A percentile compares a stretch with the other conserved stretches of the same genome.
These are phyloP conservation scores for Adiantum capillusveneris DNA, from an alignment of 75 land plant species.

Conservation along the genomic window DNA sequence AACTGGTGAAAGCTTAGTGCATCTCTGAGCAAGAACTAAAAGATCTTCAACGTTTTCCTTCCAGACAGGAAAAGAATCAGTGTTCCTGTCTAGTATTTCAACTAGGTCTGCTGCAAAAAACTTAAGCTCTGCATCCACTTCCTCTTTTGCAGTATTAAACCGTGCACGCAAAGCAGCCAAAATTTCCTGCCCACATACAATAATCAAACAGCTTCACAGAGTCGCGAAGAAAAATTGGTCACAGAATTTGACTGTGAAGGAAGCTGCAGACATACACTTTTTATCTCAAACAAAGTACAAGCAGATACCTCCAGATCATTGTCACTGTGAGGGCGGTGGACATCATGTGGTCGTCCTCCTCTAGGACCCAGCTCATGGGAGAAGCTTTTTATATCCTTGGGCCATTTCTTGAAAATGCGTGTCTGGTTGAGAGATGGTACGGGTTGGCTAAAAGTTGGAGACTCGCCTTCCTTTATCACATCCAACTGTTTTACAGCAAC, in stretches of 20 bases:
- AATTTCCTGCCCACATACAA: constrained; percentile 53
- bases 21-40: constrained; percentile 72
- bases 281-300: background rate
- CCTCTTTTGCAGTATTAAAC: constrained; percentile 95
- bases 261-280: background rate
- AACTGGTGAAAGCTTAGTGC: constrained; percentile 67
- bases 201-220: too few relatives aligned
- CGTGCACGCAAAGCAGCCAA: constrained; percentile 59
- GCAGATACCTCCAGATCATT: constrained; percentile 66
- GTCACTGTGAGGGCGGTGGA: constrained; percentile 72
- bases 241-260: too few relatives aligned
- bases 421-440: constrained; percentile 76
- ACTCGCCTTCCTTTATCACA: constrained; percentile 86
- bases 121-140: constrained; percentile 86
- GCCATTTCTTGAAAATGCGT: constrained; percentile 61
- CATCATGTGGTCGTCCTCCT: constrained; percentile 79
- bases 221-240: too few relatives aligned
- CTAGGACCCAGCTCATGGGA: constrained; percentile 96
- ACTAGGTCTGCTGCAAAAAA: constrained; percentile 87
- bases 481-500: constrained; percentile 20
- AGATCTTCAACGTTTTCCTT: constrained; percentile 86
- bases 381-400: constrained; percentile 85
- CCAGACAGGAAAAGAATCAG: constrained; percentile 77
- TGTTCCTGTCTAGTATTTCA: constrained; percentile 76
- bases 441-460: constrained; percentile 91